A percentile compares a stretch with the other conserved stretches of the same genome.
phyloP scores from a whole-genome alignment of 2,329 filamentous ascomycete species.

The Stagonosporopsis rhizophila region DNA sequence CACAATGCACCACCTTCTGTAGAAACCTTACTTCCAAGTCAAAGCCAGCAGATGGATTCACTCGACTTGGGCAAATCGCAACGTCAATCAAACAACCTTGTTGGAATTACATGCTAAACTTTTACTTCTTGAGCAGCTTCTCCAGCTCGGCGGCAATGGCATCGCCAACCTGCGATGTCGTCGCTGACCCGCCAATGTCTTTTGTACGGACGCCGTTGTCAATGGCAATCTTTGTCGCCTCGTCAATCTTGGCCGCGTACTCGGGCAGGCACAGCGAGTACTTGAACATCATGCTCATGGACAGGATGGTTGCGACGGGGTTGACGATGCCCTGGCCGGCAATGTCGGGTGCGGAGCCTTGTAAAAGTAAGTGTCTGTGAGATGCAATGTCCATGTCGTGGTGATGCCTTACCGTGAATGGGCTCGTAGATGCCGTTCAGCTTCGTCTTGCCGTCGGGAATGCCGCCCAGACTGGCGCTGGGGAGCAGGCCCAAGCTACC shows the following conservation, averaged over 20 bases:
- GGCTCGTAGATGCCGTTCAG: slow-evolving; percentile 98
- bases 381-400: neutral
- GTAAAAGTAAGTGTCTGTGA: neutral
- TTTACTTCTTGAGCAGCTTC: slow-evolving; percentile 62
- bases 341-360: slow-evolving; percentile 90
- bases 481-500: slow-evolving; percentile 88
- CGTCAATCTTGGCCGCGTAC: slow-evolving; percentile 80
- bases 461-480: slow-evolving; percentile 83
- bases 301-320: slow-evolving; percentile 89
- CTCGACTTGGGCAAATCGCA: neutral
- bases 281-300: slow-evolving; percentile 92
- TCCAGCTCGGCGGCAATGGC: slow-evolving; percentile 77
- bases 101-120: neutral
- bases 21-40: neutral
- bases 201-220: slow-evolving; percentile 80
- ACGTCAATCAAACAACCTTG: neutral
- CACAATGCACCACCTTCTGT: no score
- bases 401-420: slow-evolving; percentile 76
- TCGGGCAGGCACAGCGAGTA: slow-evolving; percentile 84
- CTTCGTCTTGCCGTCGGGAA: slow-evolving; percentile 82
- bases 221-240: slow-evolving; percentile 79
- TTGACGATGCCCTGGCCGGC: slow-evolving; percentile 91
- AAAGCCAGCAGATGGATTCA: neutral
- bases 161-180: slow-evolving; percentile 82
- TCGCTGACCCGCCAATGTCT: slow-evolving; percentile 81